A percentile compares a stretch with the other conserved stretches of the same genome.
Evolutionary conservation across 1,139 yeast genomes (phyloP).

Genomic region (Kurtzmaniella natalensis): DNA sequence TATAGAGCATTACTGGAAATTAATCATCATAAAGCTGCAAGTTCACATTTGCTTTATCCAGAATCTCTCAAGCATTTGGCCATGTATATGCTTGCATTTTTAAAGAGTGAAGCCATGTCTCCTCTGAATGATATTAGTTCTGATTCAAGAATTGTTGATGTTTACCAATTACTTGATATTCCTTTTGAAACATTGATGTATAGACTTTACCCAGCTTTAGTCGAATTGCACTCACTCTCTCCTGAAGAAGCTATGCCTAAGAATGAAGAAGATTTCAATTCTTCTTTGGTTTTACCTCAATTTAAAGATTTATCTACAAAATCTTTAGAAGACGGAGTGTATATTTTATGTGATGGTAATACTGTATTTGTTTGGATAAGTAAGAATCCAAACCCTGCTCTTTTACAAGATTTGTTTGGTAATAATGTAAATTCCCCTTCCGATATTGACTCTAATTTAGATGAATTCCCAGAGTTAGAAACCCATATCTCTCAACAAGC

Average conservation of each 20-base stretch:
- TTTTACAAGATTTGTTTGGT: constrained; percentile 76
- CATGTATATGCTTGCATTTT: constrained; percentile 60
- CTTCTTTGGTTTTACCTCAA: constrained; percentile 49
- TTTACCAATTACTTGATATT: constrained; percentile 49
- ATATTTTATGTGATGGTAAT: constrained; percentile 69
- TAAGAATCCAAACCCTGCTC: constrained; percentile 59
- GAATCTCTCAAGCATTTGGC: constrained; percentile 74
- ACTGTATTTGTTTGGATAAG: constrained; percentile 66
- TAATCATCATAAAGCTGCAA: constrained; percentile 38
- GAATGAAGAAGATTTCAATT: constrained; percentile 30
- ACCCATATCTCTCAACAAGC: constrained; percentile 71
- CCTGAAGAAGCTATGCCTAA: constrained; percentile 46
- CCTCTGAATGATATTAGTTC: constrained; percentile 41
- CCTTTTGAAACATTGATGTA: constrained; percentile 58
- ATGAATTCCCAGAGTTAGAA: constrained; percentile 66
- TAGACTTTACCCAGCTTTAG: constrained; percentile 75
- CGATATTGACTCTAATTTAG: constrained; percentile 47
- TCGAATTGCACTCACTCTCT: constrained; percentile 64
- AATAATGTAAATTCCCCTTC: constrained; percentile 35
- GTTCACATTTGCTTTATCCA: constrained; percentile 72
- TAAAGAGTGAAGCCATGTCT: constrained; percentile 64
- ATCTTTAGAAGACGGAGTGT: constrained; percentile 69
- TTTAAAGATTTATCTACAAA: constrained; percentile 42
- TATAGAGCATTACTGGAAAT: constrained; percentile 59
- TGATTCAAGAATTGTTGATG: constrained; percentile 59